Conservation (phyloP, 2,329 filamentous ascomycete genomes). For the Xylariaceae sp. region DNA sequence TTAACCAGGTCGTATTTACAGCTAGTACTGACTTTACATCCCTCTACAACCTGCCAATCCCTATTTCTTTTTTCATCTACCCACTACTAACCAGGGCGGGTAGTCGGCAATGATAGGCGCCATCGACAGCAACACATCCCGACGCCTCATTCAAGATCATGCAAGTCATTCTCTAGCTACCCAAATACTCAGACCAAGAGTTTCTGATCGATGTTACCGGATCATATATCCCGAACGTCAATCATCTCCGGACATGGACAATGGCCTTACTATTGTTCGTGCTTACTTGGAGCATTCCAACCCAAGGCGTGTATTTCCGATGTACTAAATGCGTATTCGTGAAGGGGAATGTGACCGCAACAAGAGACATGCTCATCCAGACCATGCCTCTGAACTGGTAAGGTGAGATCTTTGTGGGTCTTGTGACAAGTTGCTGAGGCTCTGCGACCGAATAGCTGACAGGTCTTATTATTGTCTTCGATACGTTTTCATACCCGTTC, state of each 20-base stretch:
- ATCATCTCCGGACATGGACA: neutral
- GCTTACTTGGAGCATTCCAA: constrained; percentile 8
- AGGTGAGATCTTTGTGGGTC: neutral
- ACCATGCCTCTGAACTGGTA: neutral
- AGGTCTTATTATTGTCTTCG: constrained; percentile 13
- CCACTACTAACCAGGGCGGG: neutral
- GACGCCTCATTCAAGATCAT: constrained; percentile 1
- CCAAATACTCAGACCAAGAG: neutral
- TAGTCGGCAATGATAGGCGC: neutral
- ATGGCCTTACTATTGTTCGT: neutral
- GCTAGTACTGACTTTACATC: too few relatives aligned
- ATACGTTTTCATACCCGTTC: constrained; percentile 3
- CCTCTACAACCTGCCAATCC: neutral
- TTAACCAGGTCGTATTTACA: neutral
- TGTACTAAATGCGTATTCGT: neutral
- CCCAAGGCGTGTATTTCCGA: constrained; percentile 2
- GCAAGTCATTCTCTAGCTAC: neutral
- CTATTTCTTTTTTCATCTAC: neutral
- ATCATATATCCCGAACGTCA: neutral
- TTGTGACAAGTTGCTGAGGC: neutral
- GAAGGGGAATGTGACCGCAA: constrained; percentile 10
- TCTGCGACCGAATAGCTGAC: constrained; percentile 2
- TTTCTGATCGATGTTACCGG: neutral
- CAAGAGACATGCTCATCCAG: neutral
- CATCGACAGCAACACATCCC: constrained; percentile 5